phyloP scores from a whole-genome alignment of 2,329 filamentous ascomycete genomes.

The Diaporthe sp. region DNA sequence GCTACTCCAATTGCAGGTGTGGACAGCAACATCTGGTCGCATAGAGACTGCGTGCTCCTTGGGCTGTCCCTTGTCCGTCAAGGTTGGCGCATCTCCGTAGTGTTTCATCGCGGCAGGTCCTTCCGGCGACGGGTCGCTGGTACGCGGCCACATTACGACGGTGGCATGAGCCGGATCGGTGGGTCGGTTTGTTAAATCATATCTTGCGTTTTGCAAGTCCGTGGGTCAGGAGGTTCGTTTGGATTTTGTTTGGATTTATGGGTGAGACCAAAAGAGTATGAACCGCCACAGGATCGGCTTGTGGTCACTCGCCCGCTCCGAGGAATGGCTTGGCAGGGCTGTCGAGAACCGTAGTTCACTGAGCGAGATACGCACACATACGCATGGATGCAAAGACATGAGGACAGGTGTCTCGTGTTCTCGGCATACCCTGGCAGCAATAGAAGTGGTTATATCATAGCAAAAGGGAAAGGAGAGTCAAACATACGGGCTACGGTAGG shows the following conservation, averaged over 20 bases:
- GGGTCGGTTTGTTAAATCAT: neutral
- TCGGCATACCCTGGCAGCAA: neutral
- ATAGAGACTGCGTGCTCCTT: neutral
- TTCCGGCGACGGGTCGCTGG: neutral
- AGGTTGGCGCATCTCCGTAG: neutral
- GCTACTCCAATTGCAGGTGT: neutral
- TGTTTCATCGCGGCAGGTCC: neutral
- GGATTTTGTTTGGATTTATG: neutral
- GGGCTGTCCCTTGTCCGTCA: neutral
- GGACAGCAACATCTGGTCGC: fast-evolving
- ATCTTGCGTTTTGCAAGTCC: neutral
- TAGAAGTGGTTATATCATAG: constrained; percentile 1
- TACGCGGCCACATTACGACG: constrained; percentile 8
- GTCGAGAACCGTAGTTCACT: neutral
- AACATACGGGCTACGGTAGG: neutral
- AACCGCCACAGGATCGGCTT: neutral
- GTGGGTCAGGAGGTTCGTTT: neutral
- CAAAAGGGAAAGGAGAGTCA: neutral
- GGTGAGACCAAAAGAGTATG: neutral
- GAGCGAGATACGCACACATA: neutral
- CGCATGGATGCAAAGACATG: neutral
- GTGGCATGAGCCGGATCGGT: neutral
- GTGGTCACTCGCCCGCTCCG: neutral
- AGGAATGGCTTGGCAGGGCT: constrained; percentile 4
- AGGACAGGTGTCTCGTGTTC: neutral